Conservation (phyloP, 129 eudicot genomes). For the Scalesia atractyloides region DNA sequence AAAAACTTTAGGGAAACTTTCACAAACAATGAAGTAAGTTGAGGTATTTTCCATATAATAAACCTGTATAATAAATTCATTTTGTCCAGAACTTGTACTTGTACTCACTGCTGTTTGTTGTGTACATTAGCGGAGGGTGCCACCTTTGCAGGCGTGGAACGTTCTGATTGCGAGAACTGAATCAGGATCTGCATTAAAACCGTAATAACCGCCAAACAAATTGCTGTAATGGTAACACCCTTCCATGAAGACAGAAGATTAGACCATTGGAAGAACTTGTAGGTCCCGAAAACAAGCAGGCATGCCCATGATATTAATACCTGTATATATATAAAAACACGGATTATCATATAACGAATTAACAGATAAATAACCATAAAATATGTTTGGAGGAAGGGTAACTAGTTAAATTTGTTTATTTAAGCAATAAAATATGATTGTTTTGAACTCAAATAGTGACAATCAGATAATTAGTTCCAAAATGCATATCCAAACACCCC, state of each 20-base stretch:
- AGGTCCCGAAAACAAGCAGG: conserved; percentile 47
- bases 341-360: background rate
- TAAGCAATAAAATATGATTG: conserved; percentile 1
- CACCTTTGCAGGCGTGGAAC: conserved; percentile 76
- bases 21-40: conserved; percentile 20
- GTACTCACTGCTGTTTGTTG: conserved; percentile 42
- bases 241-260: conserved; percentile 79
- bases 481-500: conserved; percentile 4
- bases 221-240: conserved; percentile 57
- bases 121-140: conserved; percentile 30
- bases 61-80: conserved; percentile 17
- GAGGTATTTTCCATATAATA: conserved; percentile 12
- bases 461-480: conserved; percentile 3
- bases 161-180: conserved; percentile 76
- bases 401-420: background rate
- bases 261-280: conserved; percentile 64
- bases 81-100: conserved; percentile 1
- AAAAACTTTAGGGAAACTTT: conserved; percentile 19
- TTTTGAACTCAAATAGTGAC: background rate
- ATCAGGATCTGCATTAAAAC: conserved; percentile 82
- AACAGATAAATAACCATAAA: background rate
- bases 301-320: conserved; percentile 66
- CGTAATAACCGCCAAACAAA: conserved; percentile 50
- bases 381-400: background rate
- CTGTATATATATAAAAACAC: conserved; percentile 37